Evolutionary conservation across 208 protist species (phyloP).

Genomic region (Trypanosoma grayi): DNA sequence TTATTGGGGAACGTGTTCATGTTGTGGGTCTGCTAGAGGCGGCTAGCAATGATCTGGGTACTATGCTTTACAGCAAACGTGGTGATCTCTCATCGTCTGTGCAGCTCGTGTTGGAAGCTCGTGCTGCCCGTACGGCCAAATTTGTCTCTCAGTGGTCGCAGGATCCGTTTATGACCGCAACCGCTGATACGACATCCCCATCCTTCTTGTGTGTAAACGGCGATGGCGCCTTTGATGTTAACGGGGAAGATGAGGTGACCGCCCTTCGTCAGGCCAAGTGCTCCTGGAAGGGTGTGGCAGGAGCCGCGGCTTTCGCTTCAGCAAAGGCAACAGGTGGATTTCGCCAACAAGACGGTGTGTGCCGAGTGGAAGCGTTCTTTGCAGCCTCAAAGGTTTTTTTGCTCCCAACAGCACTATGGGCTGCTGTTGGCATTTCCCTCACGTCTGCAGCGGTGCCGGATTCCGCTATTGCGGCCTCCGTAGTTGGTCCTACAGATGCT

Average conservation of each 20-base stretch:
- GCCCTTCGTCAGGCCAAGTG: constrained; percentile 22
- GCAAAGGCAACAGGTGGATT: constrained; percentile 14
- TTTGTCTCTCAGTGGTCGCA: constrained; percentile 36
- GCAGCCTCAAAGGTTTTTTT: constrained; percentile 10
- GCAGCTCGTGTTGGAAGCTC: constrained; percentile 18
- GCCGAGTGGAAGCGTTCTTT: constrained; percentile 11
- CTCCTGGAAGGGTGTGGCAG: constrained; percentile 33
- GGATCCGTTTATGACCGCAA: constrained; percentile 23
- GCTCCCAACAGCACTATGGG: constrained; percentile 22
- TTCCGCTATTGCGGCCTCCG: constrained; percentile 6
- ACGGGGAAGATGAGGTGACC: constrained; percentile 10
- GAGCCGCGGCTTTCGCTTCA: constrained; percentile 29
- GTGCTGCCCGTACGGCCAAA: constrained; percentile 13
- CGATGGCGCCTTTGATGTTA: neutral
- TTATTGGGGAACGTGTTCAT: constrained; percentile 27
- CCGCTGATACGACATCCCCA: neutral
- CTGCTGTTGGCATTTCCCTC: constrained; percentile 10
- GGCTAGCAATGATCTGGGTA: neutral
- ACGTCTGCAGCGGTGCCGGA: neutral
- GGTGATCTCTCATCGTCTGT: neutral
- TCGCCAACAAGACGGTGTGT: neutral
- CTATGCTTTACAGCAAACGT: constrained; percentile 9
- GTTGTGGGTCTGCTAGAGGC: constrained; percentile 20
- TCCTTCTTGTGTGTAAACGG: neutral
- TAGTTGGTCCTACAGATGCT: constrained; percentile 10